Evolutionary conservation across 176 grass and related monocot genomes (phyloP), one percentile per base, ranked within the genome.

Genomic region (Chrysopogon serrulatus): DNA sequence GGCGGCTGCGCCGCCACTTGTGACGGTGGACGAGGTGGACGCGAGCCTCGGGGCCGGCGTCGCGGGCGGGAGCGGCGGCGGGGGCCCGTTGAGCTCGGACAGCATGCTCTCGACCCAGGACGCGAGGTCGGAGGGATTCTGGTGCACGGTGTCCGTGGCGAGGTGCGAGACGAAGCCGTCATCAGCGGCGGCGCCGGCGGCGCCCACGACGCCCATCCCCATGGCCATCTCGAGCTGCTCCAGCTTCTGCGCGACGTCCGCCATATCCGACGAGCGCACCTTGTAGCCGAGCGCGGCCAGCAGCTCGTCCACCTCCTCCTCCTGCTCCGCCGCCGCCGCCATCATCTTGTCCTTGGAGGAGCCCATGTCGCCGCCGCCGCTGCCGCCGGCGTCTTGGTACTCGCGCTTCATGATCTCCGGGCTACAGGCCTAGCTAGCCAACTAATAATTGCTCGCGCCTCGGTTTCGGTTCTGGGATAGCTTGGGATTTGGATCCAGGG

Each of bases 161-260:
- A 98, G 81, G 57, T 86, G 90, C 40, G 89, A 74, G 8, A 86
- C 83, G 70, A 91, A 77, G 32, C 80, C 73, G 27, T 92, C 85
- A 18, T 86, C 92, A 15, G 65, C 27, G 21, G 79, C 30, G 41
- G 57, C 79, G 75, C 36, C 28, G 47, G 74, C 23, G 70, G 45
- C 33, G 42, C 56, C 47, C 14, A 62, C 81, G 47, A 44, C 74
- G 54, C 90, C 87, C 77, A 95, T 90, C 13, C 81, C 90, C 92
- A 98, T 98, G 79, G 92, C 92, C 95, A 98, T 91, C 92, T 98
- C 95, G 3, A 95, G 90, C 87, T 98, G 91, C 95, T 98, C 95
- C 49, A 98, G 95, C 75, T 98, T 98, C 74, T 93, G 90, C 14
- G 95, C 95, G 26, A 98, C 95, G 71, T 98, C 95, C 14, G 90